These are phyloP conservation scores for Mucor velutinosus DNA, from an alignment of 371 early-diverging fungal species.

Conservation along the genomic window DNA sequence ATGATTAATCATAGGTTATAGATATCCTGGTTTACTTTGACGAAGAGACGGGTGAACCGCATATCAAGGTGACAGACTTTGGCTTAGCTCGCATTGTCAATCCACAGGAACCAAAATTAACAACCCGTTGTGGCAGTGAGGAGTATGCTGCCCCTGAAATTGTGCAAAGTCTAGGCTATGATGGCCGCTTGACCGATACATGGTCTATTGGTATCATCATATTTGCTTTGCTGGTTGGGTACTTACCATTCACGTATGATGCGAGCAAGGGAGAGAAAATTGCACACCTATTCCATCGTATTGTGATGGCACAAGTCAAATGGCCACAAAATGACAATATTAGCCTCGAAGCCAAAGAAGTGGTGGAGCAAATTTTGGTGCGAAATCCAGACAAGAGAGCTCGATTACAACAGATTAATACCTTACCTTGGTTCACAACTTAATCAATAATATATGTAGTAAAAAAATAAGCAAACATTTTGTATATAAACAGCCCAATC, in stretches of 20 bases:
- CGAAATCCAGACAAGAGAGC: constrained; percentile 34
- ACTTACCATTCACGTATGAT: constrained; percentile 45
- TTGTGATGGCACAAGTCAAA: constrained; percentile 28
- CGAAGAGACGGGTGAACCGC: constrained; percentile 31
- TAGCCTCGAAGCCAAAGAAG: constrained; percentile 29
- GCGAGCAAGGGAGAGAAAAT: constrained; percentile 24
- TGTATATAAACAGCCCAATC: too few relatives aligned
- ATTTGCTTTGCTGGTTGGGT: constrained; percentile 61
- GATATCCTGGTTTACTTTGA: constrained; percentile 39
- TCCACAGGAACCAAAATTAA: constrained; percentile 40
- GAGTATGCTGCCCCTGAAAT: constrained; percentile 89
- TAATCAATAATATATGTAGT: too few relatives aligned
- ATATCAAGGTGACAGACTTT: constrained; percentile 73
- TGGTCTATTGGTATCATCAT: constrained; percentile 79
- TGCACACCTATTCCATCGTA: constrained; percentile 34
- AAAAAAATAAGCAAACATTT: too few relatives aligned
- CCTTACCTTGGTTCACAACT: constrained; percentile 28
- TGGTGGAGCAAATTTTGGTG: constrained; percentile 28
- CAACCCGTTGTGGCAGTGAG: constrained; percentile 70
- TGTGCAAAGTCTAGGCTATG: constrained; percentile 65
- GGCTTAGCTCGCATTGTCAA: constrained; percentile 65
- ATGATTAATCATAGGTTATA: not conserved
- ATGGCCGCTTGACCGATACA: constrained; percentile 67
- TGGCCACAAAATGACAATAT: constrained; percentile 30
- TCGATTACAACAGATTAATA: constrained; percentile 8